These are phyloP conservation scores for Entomophthora muscae DNA, from an alignment of 371 early-diverging fungal species.

Conservation along the genomic window DNA sequence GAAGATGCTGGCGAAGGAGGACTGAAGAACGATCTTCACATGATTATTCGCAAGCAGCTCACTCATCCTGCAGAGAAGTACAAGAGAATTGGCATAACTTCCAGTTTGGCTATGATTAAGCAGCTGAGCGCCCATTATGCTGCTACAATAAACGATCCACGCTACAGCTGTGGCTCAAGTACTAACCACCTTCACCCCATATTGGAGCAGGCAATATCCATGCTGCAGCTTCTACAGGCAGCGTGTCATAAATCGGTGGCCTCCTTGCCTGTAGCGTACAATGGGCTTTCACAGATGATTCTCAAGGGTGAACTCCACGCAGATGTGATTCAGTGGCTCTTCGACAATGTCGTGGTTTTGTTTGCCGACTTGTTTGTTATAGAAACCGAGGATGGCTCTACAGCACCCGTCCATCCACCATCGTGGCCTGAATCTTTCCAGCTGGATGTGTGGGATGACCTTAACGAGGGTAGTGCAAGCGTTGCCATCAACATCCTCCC, in stretches of 20 bases:
- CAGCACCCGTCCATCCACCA: conserved; percentile 4
- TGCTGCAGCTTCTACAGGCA: conserved; percentile 2
- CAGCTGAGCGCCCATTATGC: conserved; percentile 29
- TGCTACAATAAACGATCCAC: not conserved
- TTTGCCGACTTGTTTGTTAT: conserved; percentile 43
- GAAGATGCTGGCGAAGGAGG: conserved; percentile 14
- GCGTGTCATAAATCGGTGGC: conserved; percentile 20
- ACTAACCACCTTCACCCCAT: not conserved
- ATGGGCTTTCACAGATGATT: conserved; percentile 48
- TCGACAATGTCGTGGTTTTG: conserved; percentile 36
- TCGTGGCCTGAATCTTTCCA: not conserved
- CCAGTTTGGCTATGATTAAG: conserved; percentile 48
- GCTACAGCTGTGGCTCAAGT: not conserved
- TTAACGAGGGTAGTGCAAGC: conserved; percentile 26
- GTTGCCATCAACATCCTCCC: not conserved
- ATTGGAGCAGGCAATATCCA: not conserved
- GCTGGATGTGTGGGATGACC: conserved; percentile 19
- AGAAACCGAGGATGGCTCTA: conserved; percentile 18
- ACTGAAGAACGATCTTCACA: conserved; percentile 47
- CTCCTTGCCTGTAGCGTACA: conserved; percentile 46
- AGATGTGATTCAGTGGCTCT: conserved; percentile 43
- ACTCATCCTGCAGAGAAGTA: conserved; percentile 45
- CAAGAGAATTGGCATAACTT: conserved; percentile 59
- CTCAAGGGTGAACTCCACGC: conserved; percentile 25
- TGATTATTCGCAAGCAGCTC: conserved; percentile 64